A percentile compares a stretch with the other conserved stretches of the same genome.
Evolutionary conservation across 2,329 filamentous ascomycete species (phyloP).

Genomic region (Moelleriella libera): DNA sequence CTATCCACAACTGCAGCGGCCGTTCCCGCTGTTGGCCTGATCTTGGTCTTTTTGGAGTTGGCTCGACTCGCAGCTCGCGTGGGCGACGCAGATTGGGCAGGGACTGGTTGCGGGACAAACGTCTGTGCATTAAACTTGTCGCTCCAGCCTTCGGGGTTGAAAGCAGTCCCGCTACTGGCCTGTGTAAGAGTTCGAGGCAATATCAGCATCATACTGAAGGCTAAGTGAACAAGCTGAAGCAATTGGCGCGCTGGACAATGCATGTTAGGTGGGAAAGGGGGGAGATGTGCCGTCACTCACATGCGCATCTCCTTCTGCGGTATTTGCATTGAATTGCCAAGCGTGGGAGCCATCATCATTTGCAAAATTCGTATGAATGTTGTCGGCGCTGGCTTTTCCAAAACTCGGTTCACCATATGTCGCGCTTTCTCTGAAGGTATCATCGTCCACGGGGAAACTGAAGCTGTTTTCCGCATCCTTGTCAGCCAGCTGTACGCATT

Average conservation of each 20-base stretch:
- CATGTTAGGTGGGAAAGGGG: constrained; percentile 20
- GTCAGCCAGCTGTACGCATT: constrained; percentile 16
- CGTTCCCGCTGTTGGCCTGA: constrained; percentile 32
- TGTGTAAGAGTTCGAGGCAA: constrained; percentile 9
- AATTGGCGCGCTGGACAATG: background rate
- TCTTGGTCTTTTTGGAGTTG: constrained; percentile 46
- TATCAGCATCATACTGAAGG: constrained; percentile 8
- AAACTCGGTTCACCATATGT: constrained; percentile 20
- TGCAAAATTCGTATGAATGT: constrained; percentile 48
- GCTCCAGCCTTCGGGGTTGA: constrained; percentile 39
- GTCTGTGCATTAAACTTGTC: constrained; percentile 39
- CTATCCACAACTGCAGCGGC: constrained; percentile 33
- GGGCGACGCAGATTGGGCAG: constrained; percentile 26
- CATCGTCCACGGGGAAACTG: constrained; percentile 29
- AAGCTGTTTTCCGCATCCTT: constrained; percentile 29
- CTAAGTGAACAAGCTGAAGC: background rate
- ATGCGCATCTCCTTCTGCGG: constrained; percentile 14
- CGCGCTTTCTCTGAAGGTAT: constrained; percentile 17
- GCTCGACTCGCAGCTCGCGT: constrained; percentile 24
- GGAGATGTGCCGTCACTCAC: constrained; percentile 14
- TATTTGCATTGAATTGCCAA: constrained; percentile 40
- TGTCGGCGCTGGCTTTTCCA: constrained; percentile 37
- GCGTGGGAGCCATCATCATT: constrained; percentile 28
- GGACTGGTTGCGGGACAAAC: constrained; percentile 32
- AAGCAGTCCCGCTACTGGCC: constrained; percentile 19